These are phyloP conservation scores for Biancaea sappan DNA, from an alignment of 306 rosid genomes.

Conservation along the genomic window DNA sequence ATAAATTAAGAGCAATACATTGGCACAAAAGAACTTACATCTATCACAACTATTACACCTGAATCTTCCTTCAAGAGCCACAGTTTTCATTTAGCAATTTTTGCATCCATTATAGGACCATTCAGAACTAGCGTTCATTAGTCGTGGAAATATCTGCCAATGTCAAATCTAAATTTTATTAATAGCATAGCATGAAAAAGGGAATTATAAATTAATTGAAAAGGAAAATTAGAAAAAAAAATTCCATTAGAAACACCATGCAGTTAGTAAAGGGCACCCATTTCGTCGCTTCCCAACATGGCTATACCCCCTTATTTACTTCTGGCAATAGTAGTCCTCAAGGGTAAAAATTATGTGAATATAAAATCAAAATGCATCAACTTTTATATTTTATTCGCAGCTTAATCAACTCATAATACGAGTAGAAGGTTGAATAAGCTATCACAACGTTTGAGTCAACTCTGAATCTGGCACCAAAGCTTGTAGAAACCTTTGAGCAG, in stretches of 20 bases:
- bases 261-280: not conserved
- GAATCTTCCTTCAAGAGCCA: no score
- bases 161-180: not conserved
- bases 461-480: constrained; percentile 43
- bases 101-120: no score
- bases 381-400: constrained; percentile 7
- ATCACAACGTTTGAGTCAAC: not conserved
- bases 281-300: not conserved
- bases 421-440: not conserved
- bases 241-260: not conserved
- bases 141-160: no score
- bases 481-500: constrained; percentile 52
- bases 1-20: no score
- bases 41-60: no score
- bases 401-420: constrained; percentile 10
- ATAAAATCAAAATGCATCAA: constrained; percentile 17
- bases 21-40: no score
- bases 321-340: not conserved
- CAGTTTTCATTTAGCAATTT: no score
- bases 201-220: not conserved
- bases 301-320: not conserved
- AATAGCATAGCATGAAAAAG: not conserved
- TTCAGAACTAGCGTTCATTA: no score
- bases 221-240: not conserved
- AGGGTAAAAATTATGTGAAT: not conserved